Base-by-base conservation (phyloP, 495 filamentous ascomycete species). In the Clohesyomyces aquaticus region DNA sequence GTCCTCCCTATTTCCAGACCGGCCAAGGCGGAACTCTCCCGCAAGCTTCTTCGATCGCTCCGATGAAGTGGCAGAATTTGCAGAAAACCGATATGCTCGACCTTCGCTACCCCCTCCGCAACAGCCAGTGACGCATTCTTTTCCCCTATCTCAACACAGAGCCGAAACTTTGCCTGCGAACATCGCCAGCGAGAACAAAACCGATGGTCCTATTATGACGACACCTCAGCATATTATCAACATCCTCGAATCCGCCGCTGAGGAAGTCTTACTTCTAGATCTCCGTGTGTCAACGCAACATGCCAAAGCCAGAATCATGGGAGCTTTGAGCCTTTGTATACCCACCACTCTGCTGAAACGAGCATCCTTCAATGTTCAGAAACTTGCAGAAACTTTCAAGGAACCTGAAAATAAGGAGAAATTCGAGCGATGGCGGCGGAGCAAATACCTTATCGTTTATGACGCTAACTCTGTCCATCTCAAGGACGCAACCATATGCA, bases 321-420 rank as follows among this genome's bases (percentile, higher is more conserved):
- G 87, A 4, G 91, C 94, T 0, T 74, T 98, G 47, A 98, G 96
- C 75, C 80, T 98, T 12, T 98, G 95, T 64, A 95, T 98, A 57
- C 94, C 94, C 0, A 98, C 94, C 9, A 98, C 93, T 0, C 76
- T 98, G 38, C 77, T 98, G 43, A 98, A 97, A 75, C 82, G 94
- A 54, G 86, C 89, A 10, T 93, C 94, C 0, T 98, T 93, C 75
- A 91, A 93, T 65, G 82, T 95, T n/a, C 79, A 90, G 56, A 98
- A 95, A 69, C 80, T 98, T 18, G 86, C 90, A 59, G 87, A 90
- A 59, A 97, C 91, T 3, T 96, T 98, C 72, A 89, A 90, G 65
- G 84, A 83, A 45, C 84, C 89, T 42, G 74, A 79, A 18, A 89
- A 94, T 57, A 86, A 88, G 69, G 77, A 77, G 18, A 90, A 81